Evolutionary conservation across 2,329 filamentous ascomycete species (phyloP), one percentile per base, ranked within the genome.

Genomic region (Karstenula rhodostoma): DNA sequence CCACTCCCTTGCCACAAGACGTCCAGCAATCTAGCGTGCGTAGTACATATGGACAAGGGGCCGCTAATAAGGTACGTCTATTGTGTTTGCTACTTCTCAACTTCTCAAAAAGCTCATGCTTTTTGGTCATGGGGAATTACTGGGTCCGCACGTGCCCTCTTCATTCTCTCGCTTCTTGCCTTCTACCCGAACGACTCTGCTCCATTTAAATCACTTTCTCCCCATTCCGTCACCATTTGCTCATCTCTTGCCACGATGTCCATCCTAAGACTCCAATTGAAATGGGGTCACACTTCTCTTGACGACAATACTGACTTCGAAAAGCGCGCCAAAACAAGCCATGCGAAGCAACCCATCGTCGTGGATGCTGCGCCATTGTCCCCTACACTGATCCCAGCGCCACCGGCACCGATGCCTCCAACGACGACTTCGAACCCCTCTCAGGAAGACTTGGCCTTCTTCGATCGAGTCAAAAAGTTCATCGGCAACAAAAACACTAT

Each of bases 391-490:
- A 93, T 94, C 1, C 95, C 95, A 1, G 87, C 92, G 51, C 87
- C 96, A 67, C 95, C 95, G 1, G 91, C 94, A 73, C 94, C 95
- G 2, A 86, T 98, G 33, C 89, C 91, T 15, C 93, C 94, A 0
- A 89, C 88, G 0, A 87, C 89, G 0, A 87, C 89, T 1, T 83
- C 89, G 9, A 88, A 89, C n/a, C 91, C 93, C 1, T 91, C 86
- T 25, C 86, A 89, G 56, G 94, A 98, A 59, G 94, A 98, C 73
- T 85, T 98, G 55, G 89, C 89, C 1, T 98, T 98, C 80, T 99
- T 99, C 70, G 95, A 99, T 63, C 90, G 93, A 8, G 93, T 95
- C 19, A 98, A 97, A 85, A 99, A 99, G 79, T 94, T 90, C 72
- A 92, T 99, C 59, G 89, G 90, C 62, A 98, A 98, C 77, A 91